phyloP scores from a whole-genome alignment of 495 filamentous ascomycete genomes.

The Penicillium robsamsonii region DNA sequence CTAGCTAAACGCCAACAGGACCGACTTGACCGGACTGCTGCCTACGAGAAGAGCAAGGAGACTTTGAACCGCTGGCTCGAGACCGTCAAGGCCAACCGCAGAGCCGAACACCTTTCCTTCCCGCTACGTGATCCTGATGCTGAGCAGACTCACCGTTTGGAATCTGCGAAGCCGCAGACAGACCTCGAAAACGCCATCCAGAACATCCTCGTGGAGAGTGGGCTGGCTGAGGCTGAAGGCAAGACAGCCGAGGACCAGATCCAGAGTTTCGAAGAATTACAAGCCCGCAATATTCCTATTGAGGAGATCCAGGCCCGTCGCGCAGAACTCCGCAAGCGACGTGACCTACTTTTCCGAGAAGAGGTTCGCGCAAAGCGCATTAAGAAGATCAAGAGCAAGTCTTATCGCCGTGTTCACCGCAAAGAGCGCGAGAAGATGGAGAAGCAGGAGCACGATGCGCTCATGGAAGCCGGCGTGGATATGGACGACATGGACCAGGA shows the following conservation, averaged over 20 bases:
- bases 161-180: slow-evolving; percentile 60
- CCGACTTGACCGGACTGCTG: slow-evolving; percentile 75
- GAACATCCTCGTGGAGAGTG: slow-evolving; percentile 84
- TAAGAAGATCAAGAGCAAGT: slow-evolving; percentile 97
- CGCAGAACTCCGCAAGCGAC: slow-evolving; percentile 70
- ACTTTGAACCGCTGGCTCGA: slow-evolving; percentile 87
- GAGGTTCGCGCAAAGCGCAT: slow-evolving; percentile 84
- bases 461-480: slow-evolving; percentile 66
- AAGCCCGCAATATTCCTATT: slow-evolving; percentile 61
- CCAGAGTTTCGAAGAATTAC: slow-evolving; percentile 66
- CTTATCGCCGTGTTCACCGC: slow-evolving; percentile 86
- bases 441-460: slow-evolving; percentile 65
- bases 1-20: slow-evolving; percentile 89
- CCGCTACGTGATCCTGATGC: slow-evolving; percentile 72
- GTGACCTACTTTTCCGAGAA: slow-evolving; percentile 90
- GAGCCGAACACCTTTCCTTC: slow-evolving; percentile 90
- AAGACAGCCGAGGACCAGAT: slow-evolving; percentile 64
- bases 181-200: slow-evolving; percentile 83
- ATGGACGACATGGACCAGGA: slow-evolving; percentile 77
- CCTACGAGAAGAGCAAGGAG: slow-evolving; percentile 88
- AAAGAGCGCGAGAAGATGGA: slow-evolving; percentile 75
- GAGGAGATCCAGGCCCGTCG: slow-evolving; percentile 72
- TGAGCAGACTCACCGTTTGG: slow-evolving; percentile 45
- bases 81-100: slow-evolving; percentile 88
- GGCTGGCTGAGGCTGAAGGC: slow-evolving; percentile 57